A percentile compares a stretch with the other conserved stretches of the same genome.
These are phyloP conservation scores for Stagonosporopsis tanaceti DNA, from an alignment of 2,329 filamentous ascomycete genomes.

Conservation along the genomic window DNA sequence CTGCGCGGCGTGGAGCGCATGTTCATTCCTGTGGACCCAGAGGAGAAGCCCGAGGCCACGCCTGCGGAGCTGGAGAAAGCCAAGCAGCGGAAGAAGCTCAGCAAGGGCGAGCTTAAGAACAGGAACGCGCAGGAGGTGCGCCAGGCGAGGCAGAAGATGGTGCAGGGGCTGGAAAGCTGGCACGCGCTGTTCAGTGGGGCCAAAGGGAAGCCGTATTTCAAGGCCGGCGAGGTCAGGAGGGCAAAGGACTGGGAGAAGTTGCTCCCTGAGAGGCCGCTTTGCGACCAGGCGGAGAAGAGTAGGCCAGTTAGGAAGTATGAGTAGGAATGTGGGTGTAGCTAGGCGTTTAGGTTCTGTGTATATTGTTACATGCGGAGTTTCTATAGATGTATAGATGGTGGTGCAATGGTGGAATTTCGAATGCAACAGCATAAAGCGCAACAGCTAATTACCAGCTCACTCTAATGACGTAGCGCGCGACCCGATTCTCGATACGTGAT, in stretches of 20 bases:
- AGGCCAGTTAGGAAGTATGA: conserved; percentile 62
- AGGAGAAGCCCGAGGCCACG: conserved; percentile 46
- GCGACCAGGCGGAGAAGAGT: conserved; percentile 72
- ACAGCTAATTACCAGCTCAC: too few species aligned
- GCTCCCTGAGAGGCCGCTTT: conserved; percentile 69
- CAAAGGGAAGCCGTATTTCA: conserved; percentile 80
- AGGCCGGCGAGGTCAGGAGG: conserved; percentile 76
- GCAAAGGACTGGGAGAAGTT: conserved; percentile 68
- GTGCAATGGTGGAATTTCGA: too few species aligned
- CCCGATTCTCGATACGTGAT: not conserved
- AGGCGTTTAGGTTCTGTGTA: not conserved
- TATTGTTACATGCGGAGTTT: not conserved
- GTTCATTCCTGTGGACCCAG: conserved; percentile 72
- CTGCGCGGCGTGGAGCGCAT: conserved; percentile 87
- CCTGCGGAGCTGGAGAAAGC: conserved; percentile 41
- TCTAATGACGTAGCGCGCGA: too few species aligned
- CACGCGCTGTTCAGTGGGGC: conserved; percentile 74
- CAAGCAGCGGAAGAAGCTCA: conserved; percentile 29
- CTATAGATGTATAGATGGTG: not conserved
- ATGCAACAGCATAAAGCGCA: too few species aligned
- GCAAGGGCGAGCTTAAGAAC: conserved; percentile 54
- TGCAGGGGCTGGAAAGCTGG: conserved; percentile 79
- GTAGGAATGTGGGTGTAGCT: not conserved
- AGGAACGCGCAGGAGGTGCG: conserved; percentile 69
- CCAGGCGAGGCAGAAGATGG: conserved; percentile 70